Conservation (phyloP, 805 yeast genomes). For the Teunomyces atbi region DNA sequence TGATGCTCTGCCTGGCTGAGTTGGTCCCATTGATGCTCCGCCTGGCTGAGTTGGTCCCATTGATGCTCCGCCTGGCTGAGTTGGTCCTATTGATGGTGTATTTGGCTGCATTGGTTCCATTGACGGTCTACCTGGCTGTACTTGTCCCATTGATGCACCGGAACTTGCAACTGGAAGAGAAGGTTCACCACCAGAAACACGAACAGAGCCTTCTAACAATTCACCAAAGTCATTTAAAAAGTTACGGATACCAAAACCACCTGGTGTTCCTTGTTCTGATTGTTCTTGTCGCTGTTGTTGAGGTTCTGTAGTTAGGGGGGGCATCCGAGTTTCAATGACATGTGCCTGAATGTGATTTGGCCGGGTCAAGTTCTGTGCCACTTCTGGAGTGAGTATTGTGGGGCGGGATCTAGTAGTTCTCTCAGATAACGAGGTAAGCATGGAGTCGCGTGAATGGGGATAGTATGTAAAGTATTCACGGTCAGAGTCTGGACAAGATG, state of each 20-base stretch:
- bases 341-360: conserved; percentile 14
- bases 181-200: conserved; percentile 4
- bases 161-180: neutral
- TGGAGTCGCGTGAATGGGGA: conserved; percentile 20
- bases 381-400: conserved; percentile 36
- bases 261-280: neutral
- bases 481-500: conserved; percentile 25
- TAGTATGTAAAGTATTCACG: conserved; percentile 26
- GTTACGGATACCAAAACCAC: conserved; percentile 13
- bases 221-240: conserved; percentile 23
- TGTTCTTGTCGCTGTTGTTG: neutral
- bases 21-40: neutral
- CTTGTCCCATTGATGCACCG: too few species aligned
- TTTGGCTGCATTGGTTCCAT: neutral
- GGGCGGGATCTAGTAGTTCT: conserved; percentile 34
- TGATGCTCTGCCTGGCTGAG: neutral
- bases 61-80: neutral
- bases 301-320: conserved; percentile 6
- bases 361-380: conserved; percentile 30
- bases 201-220: conserved; percentile 16
- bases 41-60: neutral
- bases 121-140: neutral
- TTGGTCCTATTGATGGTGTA: neutral
- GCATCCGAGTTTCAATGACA: neutral
- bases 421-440: conserved; percentile 25